Evolutionary conservation across 306 rosid species (phyloP), one percentile per base, ranked within the genome.

Genomic region (Cyamopsis tetragonoloba): DNA sequence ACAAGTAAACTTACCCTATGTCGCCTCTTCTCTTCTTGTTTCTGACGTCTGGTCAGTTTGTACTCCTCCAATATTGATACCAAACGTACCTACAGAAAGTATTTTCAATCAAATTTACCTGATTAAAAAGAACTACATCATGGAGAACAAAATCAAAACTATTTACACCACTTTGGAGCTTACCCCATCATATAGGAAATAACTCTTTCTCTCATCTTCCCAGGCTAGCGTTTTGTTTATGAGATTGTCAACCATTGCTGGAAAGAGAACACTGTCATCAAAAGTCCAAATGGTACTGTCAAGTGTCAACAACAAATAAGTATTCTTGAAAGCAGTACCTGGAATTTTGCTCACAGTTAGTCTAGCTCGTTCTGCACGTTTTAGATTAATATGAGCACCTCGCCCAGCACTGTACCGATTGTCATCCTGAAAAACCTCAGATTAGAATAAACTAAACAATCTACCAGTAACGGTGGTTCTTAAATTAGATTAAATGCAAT

Each of bases 311-410:
- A 63, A 15, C 20, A 68, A 4, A 76, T 27, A 61, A 31, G 31
- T 67, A 42, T 18, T 37, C 9, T 19, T 42, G 55, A 65, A 44
- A 38, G 26, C 61, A 71, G 37, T 92, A 93, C 97, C 98, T 84
- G 98, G 90, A 82, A 89, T 93, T 86, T 88, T 93, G 77, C 48
- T 85, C 19, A 93, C 71, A 23, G 91, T 71, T 65, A 93, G 84
- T 75, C 97, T 80, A 50, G 97, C 99, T 51, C 92, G 88, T 77
- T 93, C 99, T 48, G 99, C 99, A 17, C 92, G 99, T 73, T 93
- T 93, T 42, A 93, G 96, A 77, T 88, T 93, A 62, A 90, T 85
- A 74, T 93, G 99, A 60, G 82, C 92, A 14, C 99, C 98, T 79
- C 97, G 75, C 51, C 99, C 97, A 26, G 97, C 95, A 82, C 57